These are phyloP conservation scores for Calonectria crousiana DNA, from an alignment of 2,329 filamentous ascomycete species.

Conservation along the genomic window DNA sequence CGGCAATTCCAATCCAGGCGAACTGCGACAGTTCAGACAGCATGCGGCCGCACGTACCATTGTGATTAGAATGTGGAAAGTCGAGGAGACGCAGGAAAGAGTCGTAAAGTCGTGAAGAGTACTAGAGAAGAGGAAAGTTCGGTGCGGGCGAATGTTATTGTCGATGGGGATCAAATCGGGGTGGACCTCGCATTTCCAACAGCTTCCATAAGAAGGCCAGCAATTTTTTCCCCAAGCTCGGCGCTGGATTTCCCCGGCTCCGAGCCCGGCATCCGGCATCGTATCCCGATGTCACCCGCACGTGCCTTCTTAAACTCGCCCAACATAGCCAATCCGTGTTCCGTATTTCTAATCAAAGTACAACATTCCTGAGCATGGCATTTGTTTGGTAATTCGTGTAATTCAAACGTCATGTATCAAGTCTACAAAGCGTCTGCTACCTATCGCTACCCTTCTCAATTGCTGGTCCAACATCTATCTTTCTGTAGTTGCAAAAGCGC, in stretches of 20 bases:
- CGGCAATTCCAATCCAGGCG: constrained; percentile 1
- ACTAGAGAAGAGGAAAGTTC: constrained; percentile 29
- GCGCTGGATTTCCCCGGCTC: constrained; percentile 51
- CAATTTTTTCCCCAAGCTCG: constrained; percentile 52
- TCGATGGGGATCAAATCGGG: constrained; percentile 42
- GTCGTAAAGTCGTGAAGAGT: constrained; percentile 38
- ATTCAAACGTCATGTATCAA: background rate
- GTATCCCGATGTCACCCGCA: constrained; percentile 29
- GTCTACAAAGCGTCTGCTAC: constrained; percentile 25
- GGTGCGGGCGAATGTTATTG: constrained; percentile 32
- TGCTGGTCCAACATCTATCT: constrained; percentile 42
- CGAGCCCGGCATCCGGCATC: constrained; percentile 34
- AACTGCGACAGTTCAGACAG: background rate
- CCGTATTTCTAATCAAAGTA: constrained; percentile 15
- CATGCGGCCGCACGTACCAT: constrained; percentile 43
- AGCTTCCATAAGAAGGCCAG: constrained; percentile 55
- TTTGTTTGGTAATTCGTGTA: constrained; percentile 3
- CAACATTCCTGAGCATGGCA: background rate
- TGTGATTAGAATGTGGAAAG: constrained; percentile 38
- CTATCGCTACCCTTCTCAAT: constrained; percentile 30
- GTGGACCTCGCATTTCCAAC: constrained; percentile 53
- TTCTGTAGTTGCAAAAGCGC: constrained; percentile 32
- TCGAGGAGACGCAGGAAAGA: constrained; percentile 22
- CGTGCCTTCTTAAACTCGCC: constrained; percentile 20
- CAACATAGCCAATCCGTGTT: constrained; percentile 12